Base-by-base conservation (phyloP, 306 rosid species). In the Oemleria cerasiformis region DNA sequence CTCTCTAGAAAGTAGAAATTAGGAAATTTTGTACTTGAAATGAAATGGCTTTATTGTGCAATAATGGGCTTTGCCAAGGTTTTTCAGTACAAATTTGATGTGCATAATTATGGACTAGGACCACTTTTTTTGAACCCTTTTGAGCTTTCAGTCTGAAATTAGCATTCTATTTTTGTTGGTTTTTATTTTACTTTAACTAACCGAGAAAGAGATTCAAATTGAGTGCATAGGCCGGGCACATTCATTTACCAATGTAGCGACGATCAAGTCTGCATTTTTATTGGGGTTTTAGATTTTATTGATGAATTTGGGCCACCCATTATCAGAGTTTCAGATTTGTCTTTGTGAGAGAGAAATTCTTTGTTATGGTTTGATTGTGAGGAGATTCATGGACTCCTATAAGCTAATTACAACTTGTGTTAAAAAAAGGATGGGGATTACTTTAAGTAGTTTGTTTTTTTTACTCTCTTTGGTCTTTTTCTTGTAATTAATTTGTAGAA, bases 131-230 rank as follows among this genome's bases (percentile, higher is more conserved):
- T 34, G 48, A 41, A 43, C 40, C 51, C 25, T 30, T 59, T 64
- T 53, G 71, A 73, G 71, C 50, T 55, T 58, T 47, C 39, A 41
- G 58, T 63, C 43, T 44, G 65, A 39, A 19, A 65, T 25, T 66
- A 30, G 12, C 58, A 57, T 25, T 58, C 12, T 64, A 19, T 43
- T 14, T 50, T 73, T 63, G 34, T 36, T 65, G 36, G 36, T 30
- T 30, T 30, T 30, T 30, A 30, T 1, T 30, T 30, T 30, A 30
- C 36, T 30, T 30, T 30, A 30, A 30, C 36, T 30, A 30, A 30
- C 36, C 36, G 36, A 30, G 36, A 30, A 30, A 30, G 36, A 4
- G 36, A 30, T 30, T 30, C 36, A 30, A 30, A 30, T 30, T 30
- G 36, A 30, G 36, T 30, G 36, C 36, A 30, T 30, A 30, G 36